Base-by-base conservation (phyloP, 371 early-diverging fungal genomes). In the Lichtheimia hyalospora region DNA sequence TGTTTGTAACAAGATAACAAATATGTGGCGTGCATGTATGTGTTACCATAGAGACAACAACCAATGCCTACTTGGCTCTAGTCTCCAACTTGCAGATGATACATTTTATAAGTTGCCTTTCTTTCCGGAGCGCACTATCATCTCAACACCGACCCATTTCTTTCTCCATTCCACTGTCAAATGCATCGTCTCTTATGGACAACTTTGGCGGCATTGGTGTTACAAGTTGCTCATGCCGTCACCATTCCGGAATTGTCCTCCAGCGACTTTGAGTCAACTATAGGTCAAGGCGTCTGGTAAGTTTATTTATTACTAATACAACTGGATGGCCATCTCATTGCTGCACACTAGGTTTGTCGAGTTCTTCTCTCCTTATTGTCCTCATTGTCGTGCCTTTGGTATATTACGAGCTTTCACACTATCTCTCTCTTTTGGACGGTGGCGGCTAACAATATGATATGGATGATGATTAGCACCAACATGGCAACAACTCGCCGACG, bases 381-480 rank as follows among this genome's bases (percentile, higher is more conserved):
- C 46, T 46, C 71, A 71, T 43, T 77, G 77, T 49, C 43, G 55
- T 20, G 40, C 49, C 12, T 74, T 79, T 52, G 80, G 80, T 79
- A 70, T 27, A 41, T 23, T 21, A 49, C 23, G 23, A 23, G 15
- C 51, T 40, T 13, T 41, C n/a, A n/a, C n/a, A n/a, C n/a, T n/a
- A n/a, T n/a, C 10, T n/a, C 39, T 28, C n/a, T 23, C 12, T 44
- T 15, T 25, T 14, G 46, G 46, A 18, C 21, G 46, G 21, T 46
- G 25, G 46, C 46, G 46, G n/a, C 46, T 18, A 46, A 21, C 23
- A 25, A 21, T 42, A 5, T 2, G 20, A 5, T 54, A 23, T 16
- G 39, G 79, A 90, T 71, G 16, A 56, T 46, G 12, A 18, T 15
- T 54, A 85, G 85, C 80, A 21, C 84, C 86, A 7, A 71, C 71